Percentiles rank a stretch among this genome's conserved stretches.
Conservation (phyloP, 2,329 filamentous ascomycete species). For the Didymella exigua region DNA sequence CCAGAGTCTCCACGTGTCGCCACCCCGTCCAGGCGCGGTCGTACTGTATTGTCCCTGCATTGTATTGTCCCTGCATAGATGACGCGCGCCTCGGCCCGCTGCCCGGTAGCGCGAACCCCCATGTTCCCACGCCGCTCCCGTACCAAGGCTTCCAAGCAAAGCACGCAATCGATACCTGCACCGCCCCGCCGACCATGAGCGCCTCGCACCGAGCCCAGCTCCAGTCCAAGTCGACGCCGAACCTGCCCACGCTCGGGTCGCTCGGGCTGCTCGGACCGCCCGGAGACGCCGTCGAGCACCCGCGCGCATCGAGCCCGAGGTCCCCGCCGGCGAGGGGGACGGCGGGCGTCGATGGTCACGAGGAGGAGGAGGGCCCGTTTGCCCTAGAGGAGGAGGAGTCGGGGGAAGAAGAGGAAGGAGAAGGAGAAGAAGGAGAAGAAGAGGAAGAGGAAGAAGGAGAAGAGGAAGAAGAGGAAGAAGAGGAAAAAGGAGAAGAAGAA, state of each 20-base stretch:
- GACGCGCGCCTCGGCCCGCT: constrained; percentile 13
- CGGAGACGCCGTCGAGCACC: constrained; percentile 15
- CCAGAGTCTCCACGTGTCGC: no score
- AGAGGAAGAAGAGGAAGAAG: constrained; percentile 18
- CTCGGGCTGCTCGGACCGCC: no score
- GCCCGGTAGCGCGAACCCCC: constrained; percentile 21
- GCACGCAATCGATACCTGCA: constrained; percentile 29
- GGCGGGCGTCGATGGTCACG: constrained; percentile 38
- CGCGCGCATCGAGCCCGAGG: constrained; percentile 19
- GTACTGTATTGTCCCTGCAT: no score
- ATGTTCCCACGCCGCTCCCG: constrained; percentile 5
- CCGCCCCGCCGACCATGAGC: constrained; percentile 39
- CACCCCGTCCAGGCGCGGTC: no score
- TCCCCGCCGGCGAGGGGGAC: constrained; percentile 30
- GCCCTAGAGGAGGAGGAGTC: constrained; percentile 32
- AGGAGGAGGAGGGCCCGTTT: constrained; percentile 25
- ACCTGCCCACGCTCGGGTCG: constrained; percentile 51
- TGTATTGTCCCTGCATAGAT: no score
- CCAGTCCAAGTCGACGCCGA: constrained; percentile 56
- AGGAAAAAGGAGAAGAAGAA: constrained; percentile 14
- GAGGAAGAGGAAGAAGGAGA: neutral
- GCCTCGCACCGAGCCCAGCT: constrained; percentile 30
- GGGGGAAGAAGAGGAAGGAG: constrained; percentile 31
- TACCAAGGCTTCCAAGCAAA: constrained; percentile 19
- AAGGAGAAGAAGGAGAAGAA: neutral